Percentiles rank a stretch among this genome's conserved stretches.
phyloP scores from a whole-genome alignment of 2,329 filamentous ascomycete species.

The Beauveria sp. region DNA sequence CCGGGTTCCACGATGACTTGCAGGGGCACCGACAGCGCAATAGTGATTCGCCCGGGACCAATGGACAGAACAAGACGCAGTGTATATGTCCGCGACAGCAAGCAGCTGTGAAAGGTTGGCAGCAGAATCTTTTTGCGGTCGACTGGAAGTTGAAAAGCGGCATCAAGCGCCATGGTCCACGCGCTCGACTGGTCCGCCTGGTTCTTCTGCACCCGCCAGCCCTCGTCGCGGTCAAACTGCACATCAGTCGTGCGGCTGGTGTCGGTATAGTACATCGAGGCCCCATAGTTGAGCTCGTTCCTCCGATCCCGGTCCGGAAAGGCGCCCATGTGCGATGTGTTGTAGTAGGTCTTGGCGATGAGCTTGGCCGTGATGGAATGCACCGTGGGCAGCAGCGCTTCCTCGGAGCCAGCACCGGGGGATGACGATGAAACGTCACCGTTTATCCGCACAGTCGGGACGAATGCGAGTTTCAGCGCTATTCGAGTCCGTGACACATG shows the following conservation, averaged over 20 bases:
- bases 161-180: background rate
- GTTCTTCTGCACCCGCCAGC: background rate
- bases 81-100: conserved; percentile 4
- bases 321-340: background rate
- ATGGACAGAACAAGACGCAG: background rate
- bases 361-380: conserved; percentile 1
- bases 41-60: background rate
- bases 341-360: conserved; percentile 1
- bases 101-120: conserved; percentile 4
- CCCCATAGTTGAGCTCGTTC: background rate
- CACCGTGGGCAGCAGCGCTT: background rate
- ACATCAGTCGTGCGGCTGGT: background rate
- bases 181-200: background rate
- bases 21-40: background rate
- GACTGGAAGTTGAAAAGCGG: background rate
- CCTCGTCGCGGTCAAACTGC: background rate
- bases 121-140: background rate
- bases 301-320: background rate
- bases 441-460: background rate
- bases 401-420: background rate
- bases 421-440: too few species aligned
- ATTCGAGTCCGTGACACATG: background rate
- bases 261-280: background rate
- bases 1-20: background rate
- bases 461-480: background rate